A percentile compares a stretch with the other conserved stretches of the same genome.
Conservation (phyloP, 768 basidiomycete genomes). For the Trametes maxima region DNA sequence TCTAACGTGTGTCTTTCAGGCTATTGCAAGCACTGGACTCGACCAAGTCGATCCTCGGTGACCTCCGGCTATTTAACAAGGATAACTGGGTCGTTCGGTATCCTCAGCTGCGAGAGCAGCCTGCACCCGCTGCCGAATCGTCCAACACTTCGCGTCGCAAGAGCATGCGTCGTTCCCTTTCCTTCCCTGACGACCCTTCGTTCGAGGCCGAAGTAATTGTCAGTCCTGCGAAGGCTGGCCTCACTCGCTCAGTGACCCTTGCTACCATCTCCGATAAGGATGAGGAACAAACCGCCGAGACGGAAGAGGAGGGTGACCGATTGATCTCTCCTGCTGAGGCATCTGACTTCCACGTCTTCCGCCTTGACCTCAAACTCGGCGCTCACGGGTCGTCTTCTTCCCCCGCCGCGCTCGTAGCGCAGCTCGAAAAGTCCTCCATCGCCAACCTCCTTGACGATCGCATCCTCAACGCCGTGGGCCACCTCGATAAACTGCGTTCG, state of each 20-base stretch:
- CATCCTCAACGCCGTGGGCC: conserved; percentile 68
- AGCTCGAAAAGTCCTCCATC: conserved; percentile 91
- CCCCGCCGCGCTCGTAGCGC: conserved; percentile 77
- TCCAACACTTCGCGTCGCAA: conserved; percentile 41
- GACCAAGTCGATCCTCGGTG: conserved; percentile 66
- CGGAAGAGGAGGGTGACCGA: conserved; percentile 32
- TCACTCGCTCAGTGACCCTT: conserved; percentile 62
- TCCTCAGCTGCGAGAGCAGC: conserved; percentile 65
- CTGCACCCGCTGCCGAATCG: conserved; percentile 26
- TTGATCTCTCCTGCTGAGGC: conserved; percentile 44
- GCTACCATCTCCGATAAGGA: conserved; percentile 51
- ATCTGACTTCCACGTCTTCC: conserved; percentile 83
- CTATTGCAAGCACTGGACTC: conserved; percentile 77
- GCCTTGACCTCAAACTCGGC: conserved; percentile 91
- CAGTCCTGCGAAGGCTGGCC: conserved; percentile 47
- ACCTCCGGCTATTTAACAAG: conserved; percentile 81
- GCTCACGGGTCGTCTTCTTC: conserved; percentile 63
- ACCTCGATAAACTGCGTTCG: conserved; percentile 81
- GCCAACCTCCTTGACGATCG: conserved; percentile 90
- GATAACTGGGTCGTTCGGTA: conserved; percentile 88
- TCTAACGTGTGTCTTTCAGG: conserved; percentile 39
- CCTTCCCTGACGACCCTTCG: conserved; percentile 83
- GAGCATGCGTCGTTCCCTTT: conserved; percentile 65
- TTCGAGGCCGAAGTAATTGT: conserved; percentile 68
- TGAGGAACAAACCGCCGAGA: conserved; percentile 39